phyloP scores from a whole-genome alignment of 257 asterid species.

The Nicotiana otophora region DNA sequence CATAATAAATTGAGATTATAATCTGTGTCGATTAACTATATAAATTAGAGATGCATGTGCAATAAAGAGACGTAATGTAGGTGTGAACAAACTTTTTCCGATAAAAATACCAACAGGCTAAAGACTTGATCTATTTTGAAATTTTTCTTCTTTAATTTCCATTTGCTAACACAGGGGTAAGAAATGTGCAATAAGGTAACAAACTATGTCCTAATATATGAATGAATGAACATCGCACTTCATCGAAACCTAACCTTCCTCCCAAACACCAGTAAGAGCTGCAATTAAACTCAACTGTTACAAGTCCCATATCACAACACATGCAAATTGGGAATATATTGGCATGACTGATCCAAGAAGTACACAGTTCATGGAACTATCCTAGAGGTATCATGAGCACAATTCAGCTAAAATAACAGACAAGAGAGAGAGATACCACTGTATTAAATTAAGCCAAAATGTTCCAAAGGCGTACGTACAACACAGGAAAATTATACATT shows the following conservation, averaged over 20 bases:
- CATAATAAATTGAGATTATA: neutral
- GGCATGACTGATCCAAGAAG: slow-evolving; percentile 3
- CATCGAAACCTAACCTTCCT: neutral
- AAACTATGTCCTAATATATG: neutral
- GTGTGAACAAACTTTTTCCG: neutral
- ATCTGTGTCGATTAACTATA: neutral
- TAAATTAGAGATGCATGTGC: neutral
- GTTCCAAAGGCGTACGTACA: slow-evolving; percentile 8
- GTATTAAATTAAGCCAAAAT: slow-evolving; percentile 14
- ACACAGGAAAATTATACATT: slow-evolving; percentile 1
- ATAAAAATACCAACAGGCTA: neutral
- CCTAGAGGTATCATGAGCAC: neutral
- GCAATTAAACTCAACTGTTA: neutral
- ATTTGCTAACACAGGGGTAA: neutral
- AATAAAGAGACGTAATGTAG: neutral
- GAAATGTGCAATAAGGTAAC: neutral
- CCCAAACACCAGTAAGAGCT: neutral
- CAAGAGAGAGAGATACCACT: neutral
- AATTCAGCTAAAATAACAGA: neutral
- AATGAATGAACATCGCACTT: neutral
- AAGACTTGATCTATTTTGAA: neutral
- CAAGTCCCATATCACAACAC: neutral
- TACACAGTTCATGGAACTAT: neutral
- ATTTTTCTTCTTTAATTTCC: neutral
- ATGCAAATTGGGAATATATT: slow-evolving; percentile 7